Conservation (phyloP, 305 asterid genomes). For the Ilex paraguariensis region DNA sequence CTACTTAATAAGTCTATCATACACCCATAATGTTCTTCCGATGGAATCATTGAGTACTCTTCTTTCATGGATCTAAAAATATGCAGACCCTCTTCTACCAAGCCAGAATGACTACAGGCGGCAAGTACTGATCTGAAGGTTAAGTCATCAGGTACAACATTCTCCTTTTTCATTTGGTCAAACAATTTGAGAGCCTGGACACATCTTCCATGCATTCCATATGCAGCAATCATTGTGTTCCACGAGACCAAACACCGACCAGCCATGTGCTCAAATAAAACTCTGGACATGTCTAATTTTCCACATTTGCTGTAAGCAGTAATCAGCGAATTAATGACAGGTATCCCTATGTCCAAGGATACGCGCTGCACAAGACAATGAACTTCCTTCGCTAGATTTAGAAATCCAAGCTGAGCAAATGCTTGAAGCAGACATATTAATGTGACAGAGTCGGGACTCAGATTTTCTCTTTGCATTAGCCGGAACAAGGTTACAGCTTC, state of each 20-base stretch:
- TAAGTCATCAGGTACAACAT: slow-evolving; percentile 30
- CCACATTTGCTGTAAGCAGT: slow-evolving; percentile 53
- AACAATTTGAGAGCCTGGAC: slow-evolving; percentile 35
- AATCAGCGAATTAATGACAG: slow-evolving; percentile 39
- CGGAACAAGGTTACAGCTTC: slow-evolving; percentile 37
- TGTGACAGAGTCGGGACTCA: slow-evolving; percentile 37
- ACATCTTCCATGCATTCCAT: slow-evolving; percentile 47
- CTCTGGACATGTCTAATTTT: slow-evolving; percentile 23
- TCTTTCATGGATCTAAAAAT: slow-evolving; percentile 40
- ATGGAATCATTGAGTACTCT: slow-evolving; percentile 35
- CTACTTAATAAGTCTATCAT: slow-evolving; percentile 55
- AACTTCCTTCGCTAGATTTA: slow-evolving; percentile 32
- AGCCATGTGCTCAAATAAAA: slow-evolving; percentile 34
- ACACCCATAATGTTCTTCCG: slow-evolving; percentile 56
- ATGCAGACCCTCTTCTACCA: slow-evolving; percentile 36
- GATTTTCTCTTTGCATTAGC: slow-evolving; percentile 35
- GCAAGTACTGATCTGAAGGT: slow-evolving; percentile 50
- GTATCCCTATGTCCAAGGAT: slow-evolving; percentile 21
- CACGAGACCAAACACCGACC: slow-evolving; percentile 34
- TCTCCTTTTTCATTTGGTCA: slow-evolving; percentile 26
- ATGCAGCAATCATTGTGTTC: slow-evolving; percentile 62
- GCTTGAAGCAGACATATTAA: slow-evolving; percentile 43
- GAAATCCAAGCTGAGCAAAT: slow-evolving; percentile 35
- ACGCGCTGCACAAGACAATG: slow-evolving; percentile 33
- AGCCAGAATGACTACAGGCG: slow-evolving; percentile 59